Evolutionary conservation across 176 grass and related monocot genomes (phyloP), one percentile per base, ranked within the genome.

Genomic region (Melocanna baccifera): DNA sequence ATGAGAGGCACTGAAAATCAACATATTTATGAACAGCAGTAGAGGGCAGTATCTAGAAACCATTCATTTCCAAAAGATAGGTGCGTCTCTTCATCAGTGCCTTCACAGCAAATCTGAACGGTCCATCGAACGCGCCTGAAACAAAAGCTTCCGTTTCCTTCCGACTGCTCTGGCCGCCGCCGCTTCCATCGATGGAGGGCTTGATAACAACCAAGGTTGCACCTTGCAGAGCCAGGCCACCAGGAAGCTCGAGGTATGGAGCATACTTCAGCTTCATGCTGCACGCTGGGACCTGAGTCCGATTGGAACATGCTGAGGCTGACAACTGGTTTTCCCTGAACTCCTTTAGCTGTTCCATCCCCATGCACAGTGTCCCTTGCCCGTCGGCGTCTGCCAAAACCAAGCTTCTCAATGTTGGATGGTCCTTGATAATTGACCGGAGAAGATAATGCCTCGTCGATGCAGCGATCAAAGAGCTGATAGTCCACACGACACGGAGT

Each of bases 1-100:
- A 36, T 36, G 34, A 36, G 11, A 45, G 43, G 11, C 43, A 45
- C 43, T 12, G 10, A 45, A 45, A 12, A 12, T 45, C 11, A 12
- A 45, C 43, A 45, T 45, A 45, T 12, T 12, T 45, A 12, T 12
- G 43, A 12, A 45, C 43, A 42, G 8, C 40, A 42, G 8, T 0
- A 12, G 2, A 12, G 11, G 9, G 43, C 43, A 3, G 11, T 16
- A 50, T 50, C 47, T 92, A 97, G 81, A 97, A 97, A 11, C 92
- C 91, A 88, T 97, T 97, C 95, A 94, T 97, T 84, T 97, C 95
- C 71, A 97, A 76, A 12, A 97, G 92, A 66, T 94, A 94, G 5
- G 92, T 94, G 53, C 92, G 89, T 57, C 89, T 85, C 84, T 90
- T 91, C 92, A 94, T 93, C 82, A 97, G 84, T 0, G 89, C 75